Conservation (phyloP, 306 rosid genomes). For the Sophora flavescens region DNA sequence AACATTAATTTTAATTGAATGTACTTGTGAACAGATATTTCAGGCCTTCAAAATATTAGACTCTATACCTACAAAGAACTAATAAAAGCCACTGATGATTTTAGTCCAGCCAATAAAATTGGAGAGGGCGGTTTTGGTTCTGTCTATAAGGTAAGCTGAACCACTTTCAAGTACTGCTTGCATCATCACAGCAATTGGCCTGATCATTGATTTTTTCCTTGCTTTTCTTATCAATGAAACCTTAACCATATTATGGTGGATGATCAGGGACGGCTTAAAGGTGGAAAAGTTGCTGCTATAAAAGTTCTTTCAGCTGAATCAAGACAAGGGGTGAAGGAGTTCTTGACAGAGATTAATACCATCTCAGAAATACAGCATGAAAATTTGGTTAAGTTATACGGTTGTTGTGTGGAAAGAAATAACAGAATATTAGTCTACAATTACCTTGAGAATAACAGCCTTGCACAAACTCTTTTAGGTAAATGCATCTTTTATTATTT, state of each 20-base stretch:
- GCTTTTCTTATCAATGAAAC: slow-evolving; percentile 34
- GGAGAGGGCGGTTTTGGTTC: slow-evolving; percentile 99
- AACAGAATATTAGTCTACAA: slow-evolving; percentile 90
- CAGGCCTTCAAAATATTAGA: slow-evolving; percentile 72
- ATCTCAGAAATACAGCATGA: slow-evolving; percentile 87
- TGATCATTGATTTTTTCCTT: slow-evolving; percentile 29
- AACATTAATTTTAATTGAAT: slow-evolving; percentile 36
- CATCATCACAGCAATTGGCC: slow-evolving; percentile 17
- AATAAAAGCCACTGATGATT: slow-evolving; percentile 73
- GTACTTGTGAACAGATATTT: slow-evolving; percentile 55
- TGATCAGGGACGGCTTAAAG: slow-evolving; percentile 84
- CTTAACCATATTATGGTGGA: slow-evolving; percentile 35
- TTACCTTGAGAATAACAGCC: slow-evolving; percentile 95
- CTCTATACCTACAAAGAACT: slow-evolving; percentile 74
- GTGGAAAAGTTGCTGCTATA: slow-evolving; percentile 88
- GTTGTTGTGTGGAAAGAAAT: slow-evolving; percentile 84
- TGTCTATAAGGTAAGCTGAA: slow-evolving; percentile 78
- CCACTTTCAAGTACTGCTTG: slow-evolving; percentile 31
- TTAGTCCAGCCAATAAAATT: slow-evolving; percentile 75
- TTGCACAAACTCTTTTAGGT: slow-evolving; percentile 87
- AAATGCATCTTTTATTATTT: slow-evolving; percentile 37
- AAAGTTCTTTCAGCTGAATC: slow-evolving; percentile 94
- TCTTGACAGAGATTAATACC: slow-evolving; percentile 92
- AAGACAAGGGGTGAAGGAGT: slow-evolving; percentile 90
- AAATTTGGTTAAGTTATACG: slow-evolving; percentile 89